Percentiles rank a stretch among this genome's conserved stretches.
These are phyloP conservation scores for Trametes cubensis DNA, from an alignment of 768 basidiomycete species.

Conservation along the genomic window DNA sequence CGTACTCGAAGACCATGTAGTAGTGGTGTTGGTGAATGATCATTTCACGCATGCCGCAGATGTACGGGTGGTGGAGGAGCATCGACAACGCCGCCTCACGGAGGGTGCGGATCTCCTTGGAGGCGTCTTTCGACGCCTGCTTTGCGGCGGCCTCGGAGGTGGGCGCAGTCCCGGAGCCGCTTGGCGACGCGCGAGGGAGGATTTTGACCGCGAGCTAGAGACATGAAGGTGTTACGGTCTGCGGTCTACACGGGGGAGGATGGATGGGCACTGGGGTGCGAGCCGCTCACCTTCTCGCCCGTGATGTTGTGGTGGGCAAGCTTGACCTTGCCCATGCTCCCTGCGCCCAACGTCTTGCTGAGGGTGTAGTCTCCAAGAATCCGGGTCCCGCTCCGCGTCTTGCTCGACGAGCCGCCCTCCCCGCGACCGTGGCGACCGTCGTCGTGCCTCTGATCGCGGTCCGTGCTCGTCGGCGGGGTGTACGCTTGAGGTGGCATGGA, in stretches of 20 bases:
- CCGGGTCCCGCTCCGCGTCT: constrained; percentile 44
- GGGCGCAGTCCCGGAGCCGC: constrained; percentile 52
- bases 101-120: constrained; percentile 94
- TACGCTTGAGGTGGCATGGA: constrained; percentile 74
- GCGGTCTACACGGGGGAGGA: background rate
- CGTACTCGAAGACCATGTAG: constrained; percentile 99
- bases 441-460: constrained; percentile 32
- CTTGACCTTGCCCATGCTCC: constrained; percentile 99
- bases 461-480: constrained; percentile 31
- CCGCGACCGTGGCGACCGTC: constrained; percentile 24
- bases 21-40: constrained; percentile 97
- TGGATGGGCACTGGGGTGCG: background rate
- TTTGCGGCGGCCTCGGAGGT: constrained; percentile 65
- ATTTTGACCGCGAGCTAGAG: constrained; percentile 98
- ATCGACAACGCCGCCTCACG: constrained; percentile 95
- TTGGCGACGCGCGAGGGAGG: constrained; percentile 81
- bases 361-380: constrained; percentile 94
- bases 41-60: constrained; percentile 99
- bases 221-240: background rate
- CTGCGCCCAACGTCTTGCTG: constrained; percentile 95
- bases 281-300: constrained; percentile 77
- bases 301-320: constrained; percentile 86
- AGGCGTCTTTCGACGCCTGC: constrained; percentile 85
- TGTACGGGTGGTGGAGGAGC: constrained; percentile 96
- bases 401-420: constrained; percentile 29